Base-by-base conservation (phyloP, 768 basidiomycete species). In the Trametes cubensis region DNA sequence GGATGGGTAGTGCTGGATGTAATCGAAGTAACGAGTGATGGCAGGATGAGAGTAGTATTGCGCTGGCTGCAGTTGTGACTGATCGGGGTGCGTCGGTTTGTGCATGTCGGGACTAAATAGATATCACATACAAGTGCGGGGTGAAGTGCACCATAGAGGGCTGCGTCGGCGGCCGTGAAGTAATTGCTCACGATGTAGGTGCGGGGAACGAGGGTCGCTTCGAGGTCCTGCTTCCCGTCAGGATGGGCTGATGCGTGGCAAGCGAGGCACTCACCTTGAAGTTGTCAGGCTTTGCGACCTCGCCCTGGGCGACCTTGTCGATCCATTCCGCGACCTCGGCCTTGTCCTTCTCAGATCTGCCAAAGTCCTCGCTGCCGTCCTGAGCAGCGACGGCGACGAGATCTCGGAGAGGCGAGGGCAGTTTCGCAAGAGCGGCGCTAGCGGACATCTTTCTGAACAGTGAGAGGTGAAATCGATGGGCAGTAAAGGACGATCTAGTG, bases 11-110 rank as follows among this genome's bases (percentile, higher is more conserved):
- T 85, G 81, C 77, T 98, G 96, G 61, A 99, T 83, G 75, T 98
- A 94, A 75, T 95, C 90, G 72, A 98, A 96, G 81, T 96, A 98
- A 47, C 97, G 91, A 44, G 91, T 91, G 41, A 98, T 74, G 21
- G 92, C 83, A 6, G 96, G 94, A 57, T 86, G 83, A 18, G 87
- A 77, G 72, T 92, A 88, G 78, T 92, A 89, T 71, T 90, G 84
- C n/a, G 81, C 66, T 5, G 90, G 80, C 68, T 85, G 82, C 18
- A 90, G 78, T 70, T 87, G 85, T 10, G 89, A 84, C 89, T 96
- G 72, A 34, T 38, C 61, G 18, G 11, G 4, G 38, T 21, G 25
- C 25, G 34, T 49, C 58, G 48, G 23, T 20, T 11, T n/a, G 34
- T 49, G 25, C 8, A 49, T 10, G 10, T 15, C 4, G 14, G 18